Evolutionary conservation across 139 green algal genomes (phyloP), one percentile per base, ranked within the genome.

Genomic region (Spirogloea muscicola): DNA sequence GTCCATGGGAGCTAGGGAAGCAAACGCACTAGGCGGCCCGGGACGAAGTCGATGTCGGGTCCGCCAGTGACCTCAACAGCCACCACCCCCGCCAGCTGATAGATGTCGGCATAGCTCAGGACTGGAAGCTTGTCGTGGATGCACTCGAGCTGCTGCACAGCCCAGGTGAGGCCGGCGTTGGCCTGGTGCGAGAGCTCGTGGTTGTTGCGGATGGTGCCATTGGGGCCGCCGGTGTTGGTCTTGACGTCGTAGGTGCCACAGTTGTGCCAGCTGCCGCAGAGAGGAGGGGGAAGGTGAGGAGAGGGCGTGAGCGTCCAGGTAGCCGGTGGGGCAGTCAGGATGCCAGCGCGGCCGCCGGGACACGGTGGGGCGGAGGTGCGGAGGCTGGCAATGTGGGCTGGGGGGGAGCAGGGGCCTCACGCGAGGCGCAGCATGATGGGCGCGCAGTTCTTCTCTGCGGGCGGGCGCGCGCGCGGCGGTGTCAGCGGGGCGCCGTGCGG

Each of bases 371-470:
- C n/a, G n/a, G n/a, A n/a, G n/a, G n/a, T n/a, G n/a, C n/a, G n/a
- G n/a, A n/a, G n/a, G n/a, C n/a, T n/a, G n/a, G n/a, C n/a, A n/a
- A n/a, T n/a, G n/a, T n/a, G n/a, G n/a, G n/a, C n/a, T n/a, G n/a
- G n/a, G n/a, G n/a, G n/a, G n/a, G n/a, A n/a, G n/a, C n/a, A n/a
- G n/a, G n/a, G n/a, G n/a, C n/a, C 69, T 77, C 25, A 77, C 69
- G 62, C 72, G n/a, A 80, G 42, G 2, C 72, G 72, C 3, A 80
- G 48, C 63, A 80, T 80, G n/a, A 80, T 34, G 3, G 72, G 72
- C 10, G 72, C 34, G 34, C 72, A 80, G 64, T 77, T 80, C 60
- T 80, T 80, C 39, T 80, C 72, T 42, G 62, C 36, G 13, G n/a
- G 18, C 13, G 13, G 18, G 31, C 33, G 57, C 57, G 13, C 57